Base-by-base conservation (phyloP, 306 rosid species). In the Bauhinia variegata region DNA sequence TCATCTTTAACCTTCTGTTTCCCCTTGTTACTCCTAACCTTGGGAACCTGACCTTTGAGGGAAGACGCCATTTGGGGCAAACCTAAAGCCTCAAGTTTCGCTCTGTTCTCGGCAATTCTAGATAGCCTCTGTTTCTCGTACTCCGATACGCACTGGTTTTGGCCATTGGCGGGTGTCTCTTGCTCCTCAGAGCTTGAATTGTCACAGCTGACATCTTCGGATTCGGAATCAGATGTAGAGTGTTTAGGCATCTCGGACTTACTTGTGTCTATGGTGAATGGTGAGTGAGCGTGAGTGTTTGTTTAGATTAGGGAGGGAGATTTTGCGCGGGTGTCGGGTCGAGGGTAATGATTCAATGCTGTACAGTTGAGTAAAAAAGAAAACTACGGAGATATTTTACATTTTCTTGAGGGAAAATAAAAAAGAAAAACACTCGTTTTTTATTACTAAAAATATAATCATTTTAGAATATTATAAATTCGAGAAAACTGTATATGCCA, bases 101-200 rank as follows among this genome's bases (percentile, higher is more conserved):
- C 87, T 79, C 60, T 85, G 88, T 89, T 93, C 72, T 86, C 95
- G 11, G 89, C 85, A 17, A 89, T 93, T 73, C 91, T 83, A 6
- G 81, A 78, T 1, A 80, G 80, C 84, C 96, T 84, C 73, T 83
- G 96, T 55, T 84, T 79, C 85, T 89, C 97, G 73, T 88, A 89
- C 54, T 86, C 85, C 17, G 87, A 19, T 5, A 72, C 32, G 7
- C 47, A 48, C 7, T 63, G 65, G 34, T 4, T 54, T 17, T 19
- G 60, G 47, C 37, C 64, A 33, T 53, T 59, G 30, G 13, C n/a
- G 34, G 75, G 39, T 19, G 38, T 42, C 56, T 46, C 47, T 12
- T 43, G 32, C 7, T 76, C 80, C 54, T 78, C 88, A 1, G 85
- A 78, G 32, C 63, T 56, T 6, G 84, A 75, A 52, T 18, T 56